Evolutionary conservation across 257 asterid genomes (phyloP).

Genomic region (Fraxinus cuspidata): DNA sequence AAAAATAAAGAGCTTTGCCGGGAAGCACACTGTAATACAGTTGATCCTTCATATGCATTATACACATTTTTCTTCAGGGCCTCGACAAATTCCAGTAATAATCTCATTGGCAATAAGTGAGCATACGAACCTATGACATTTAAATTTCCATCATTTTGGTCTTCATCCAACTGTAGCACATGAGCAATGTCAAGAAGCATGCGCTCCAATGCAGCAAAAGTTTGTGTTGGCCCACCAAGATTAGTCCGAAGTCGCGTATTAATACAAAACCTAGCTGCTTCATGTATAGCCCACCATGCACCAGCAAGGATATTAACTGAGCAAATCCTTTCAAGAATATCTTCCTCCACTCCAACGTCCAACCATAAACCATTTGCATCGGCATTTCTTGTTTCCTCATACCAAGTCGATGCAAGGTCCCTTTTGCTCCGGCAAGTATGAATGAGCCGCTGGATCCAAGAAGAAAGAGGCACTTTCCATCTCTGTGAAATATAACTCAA

Average conservation of each 20-base stretch:
- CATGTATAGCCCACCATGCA: conserved; percentile 99
- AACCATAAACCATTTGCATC: conserved; percentile 65
- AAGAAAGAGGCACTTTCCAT: conserved; percentile 89
- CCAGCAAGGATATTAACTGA: conserved; percentile 82
- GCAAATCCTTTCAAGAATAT: conserved; percentile 69
- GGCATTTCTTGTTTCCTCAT: conserved; percentile 58
- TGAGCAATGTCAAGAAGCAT: conserved; percentile 96
- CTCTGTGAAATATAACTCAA: conserved; percentile 95
- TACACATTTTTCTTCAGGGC: conserved; percentile 93
- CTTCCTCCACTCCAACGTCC: conserved; percentile 73
- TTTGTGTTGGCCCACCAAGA: conserved; percentile 99
- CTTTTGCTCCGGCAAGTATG: conserved; percentile 64
- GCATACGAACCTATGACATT: conserved; percentile 76
- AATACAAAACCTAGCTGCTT: conserved; percentile 96
- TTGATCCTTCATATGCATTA: conserved; percentile 97
- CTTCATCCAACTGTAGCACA: conserved; percentile 75
- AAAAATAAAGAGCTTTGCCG: conserved; percentile 83
- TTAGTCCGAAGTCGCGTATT: conserved; percentile 93
- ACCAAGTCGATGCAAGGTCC: conserved; percentile 45
- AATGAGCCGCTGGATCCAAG: conserved; percentile 92
- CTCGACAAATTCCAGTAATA: conserved; percentile 96
- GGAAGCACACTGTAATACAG: conserved; percentile 73
- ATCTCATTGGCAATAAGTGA: conserved; percentile 93
- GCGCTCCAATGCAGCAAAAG: conserved; percentile 98
- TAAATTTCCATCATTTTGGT: conserved; percentile 80